Evolutionary conservation across 2,329 filamentous ascomycete species (phyloP), one percentile per base, ranked within the genome.

Genomic region (Oidium heveae): DNA sequence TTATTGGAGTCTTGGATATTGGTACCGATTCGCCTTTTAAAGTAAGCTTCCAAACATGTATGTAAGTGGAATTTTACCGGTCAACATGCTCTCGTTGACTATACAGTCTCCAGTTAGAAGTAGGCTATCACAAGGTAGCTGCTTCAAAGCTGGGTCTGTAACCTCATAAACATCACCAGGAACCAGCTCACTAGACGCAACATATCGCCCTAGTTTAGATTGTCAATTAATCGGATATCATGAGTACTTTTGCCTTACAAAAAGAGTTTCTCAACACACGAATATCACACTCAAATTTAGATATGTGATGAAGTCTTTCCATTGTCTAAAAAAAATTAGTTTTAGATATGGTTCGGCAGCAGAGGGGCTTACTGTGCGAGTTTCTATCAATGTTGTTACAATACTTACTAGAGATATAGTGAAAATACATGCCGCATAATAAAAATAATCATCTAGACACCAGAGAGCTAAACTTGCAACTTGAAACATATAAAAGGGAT

Each of bases 51-150:
- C n/a, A 22, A 50, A 50, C 7, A 34, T 49, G 10, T 37, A 15
- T 22, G 2, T 15, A n/a, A 6, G n/a, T 15, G 13, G 32, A 8
- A 28, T 18, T 64, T 59, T 64, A 74, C 72, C 79, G 41, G 91
- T 98, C 37, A 98, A 76, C 91, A 98, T 98, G 69, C 91, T 96
- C 68, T 98, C 91, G 63, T 98, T 98, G 59, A 98, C 88, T 58
- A 98, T 96, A 63, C 88, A 95, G 68, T 98, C 93, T 43, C 91
- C 93, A 54, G 85, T 86, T 0, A 98, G 74, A 6, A 98, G 70
- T 36, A 98, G 71, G 66, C 89, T 94, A 66, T 98, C 91, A 63
- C 86, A 91, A 0, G 91, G 91, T 58, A 96, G 84, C 61, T 94
- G 85, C 3, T 77, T 77, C 28, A 98, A 72, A 16, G 82, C 86